A percentile compares a stretch with the other conserved stretches of the same genome.
phyloP scores from a whole-genome alignment of 129 eudicot species.

The Pseudognaphalium luteoalbum region DNA sequence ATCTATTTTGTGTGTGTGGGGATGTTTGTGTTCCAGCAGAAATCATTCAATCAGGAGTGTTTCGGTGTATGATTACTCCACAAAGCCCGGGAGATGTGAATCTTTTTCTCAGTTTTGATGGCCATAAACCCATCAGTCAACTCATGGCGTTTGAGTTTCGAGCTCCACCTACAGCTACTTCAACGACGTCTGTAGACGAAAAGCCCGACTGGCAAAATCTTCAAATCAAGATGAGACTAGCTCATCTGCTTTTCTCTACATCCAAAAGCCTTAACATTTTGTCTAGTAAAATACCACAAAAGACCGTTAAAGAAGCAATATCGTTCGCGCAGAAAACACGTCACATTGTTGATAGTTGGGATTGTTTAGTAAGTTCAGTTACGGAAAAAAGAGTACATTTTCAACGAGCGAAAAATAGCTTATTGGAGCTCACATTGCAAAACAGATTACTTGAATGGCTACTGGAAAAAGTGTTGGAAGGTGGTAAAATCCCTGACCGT shows the following conservation, averaged over 20 bases:
- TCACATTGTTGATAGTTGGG: slow-evolving; percentile 62
- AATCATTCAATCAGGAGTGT: slow-evolving; percentile 73
- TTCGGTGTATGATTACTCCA: slow-evolving; percentile 68
- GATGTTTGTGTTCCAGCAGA: slow-evolving; percentile 64
- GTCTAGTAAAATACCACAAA: slow-evolving; percentile 52
- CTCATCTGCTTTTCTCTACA: slow-evolving; percentile 85
- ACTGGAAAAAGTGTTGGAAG: slow-evolving; percentile 67
- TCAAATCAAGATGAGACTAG: slow-evolving; percentile 71
- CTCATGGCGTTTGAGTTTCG: slow-evolving; percentile 65
- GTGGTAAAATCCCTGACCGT: slow-evolving; percentile 51
- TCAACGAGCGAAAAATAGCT: slow-evolving; percentile 61
- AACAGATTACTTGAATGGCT: slow-evolving; percentile 82
- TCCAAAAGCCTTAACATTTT: slow-evolving; percentile 61
- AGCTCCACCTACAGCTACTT: slow-evolving; percentile 33
- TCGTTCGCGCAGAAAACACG: slow-evolving; percentile 57
- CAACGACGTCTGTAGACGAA: slow-evolving; percentile 31
- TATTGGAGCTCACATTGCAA: slow-evolving; percentile 82
- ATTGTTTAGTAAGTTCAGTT: slow-evolving; percentile 43
- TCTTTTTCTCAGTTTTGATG: slow-evolving; percentile 74
- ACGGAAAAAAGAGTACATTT: slow-evolving; percentile 45
- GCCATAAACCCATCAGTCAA: slow-evolving; percentile 77
- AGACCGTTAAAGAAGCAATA: slow-evolving; percentile 61
- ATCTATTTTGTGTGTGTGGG: slow-evolving; percentile 69
- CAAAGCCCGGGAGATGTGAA: slow-evolving; percentile 61
- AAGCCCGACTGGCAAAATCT: slow-evolving; percentile 62